A percentile compares a stretch with the other conserved stretches of the same genome.
These are phyloP conservation scores for Dichotomopilus funicola DNA, from an alignment of 2,329 filamentous ascomycete genomes.

Conservation along the genomic window DNA sequence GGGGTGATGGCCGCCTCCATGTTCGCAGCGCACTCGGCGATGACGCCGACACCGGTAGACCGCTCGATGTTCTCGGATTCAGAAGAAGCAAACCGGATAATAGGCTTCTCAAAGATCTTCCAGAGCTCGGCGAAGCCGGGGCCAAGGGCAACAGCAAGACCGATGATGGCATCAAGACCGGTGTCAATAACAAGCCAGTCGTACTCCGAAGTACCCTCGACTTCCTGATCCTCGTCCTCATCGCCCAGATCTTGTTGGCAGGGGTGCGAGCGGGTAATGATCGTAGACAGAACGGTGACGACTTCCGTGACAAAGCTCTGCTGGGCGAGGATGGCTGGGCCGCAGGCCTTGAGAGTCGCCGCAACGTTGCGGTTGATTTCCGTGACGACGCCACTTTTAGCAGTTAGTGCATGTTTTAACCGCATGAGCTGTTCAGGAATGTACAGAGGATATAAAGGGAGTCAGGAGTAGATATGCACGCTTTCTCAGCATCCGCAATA, in stretches of 20 bases:
- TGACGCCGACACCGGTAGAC: conserved; percentile 81
- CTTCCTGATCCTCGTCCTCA: conserved; percentile 68
- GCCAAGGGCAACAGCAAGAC: conserved; percentile 76
- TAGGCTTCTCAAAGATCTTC: conserved; percentile 91
- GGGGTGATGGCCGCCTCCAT: conserved; percentile 77
- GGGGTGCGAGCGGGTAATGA: conserved; percentile 84
- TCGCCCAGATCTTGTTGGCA: conserved; percentile 88
- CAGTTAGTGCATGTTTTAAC: conserved; percentile 35
- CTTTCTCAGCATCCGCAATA: conserved; percentile 82
- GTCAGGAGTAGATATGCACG: conserved; percentile 54
- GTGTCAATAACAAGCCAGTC: conserved; percentile 97
- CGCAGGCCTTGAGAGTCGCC: conserved; percentile 83
- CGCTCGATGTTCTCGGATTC: conserved; percentile 75
- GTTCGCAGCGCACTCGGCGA: conserved; percentile 83
- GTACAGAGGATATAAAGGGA: conserved; percentile 2
- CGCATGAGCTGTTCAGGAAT: conserved; percentile 25
- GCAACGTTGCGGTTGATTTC: conserved; percentile 93
- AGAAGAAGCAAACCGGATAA: conserved; percentile 81
- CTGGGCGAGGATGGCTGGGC: conserved; percentile 74
- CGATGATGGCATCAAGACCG: conserved; percentile 82
- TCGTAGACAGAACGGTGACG: conserved; percentile 65
- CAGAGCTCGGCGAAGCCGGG: conserved; percentile 77
- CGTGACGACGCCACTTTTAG: conserved; percentile 68
- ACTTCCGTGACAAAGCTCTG: conserved; percentile 68
- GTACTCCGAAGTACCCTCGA: conserved; percentile 83